Evolutionary conservation across 1,284 basidiomycete genomes (phyloP), one percentile per base, ranked within the genome.

Genomic region (Prillingera fragicola): DNA sequence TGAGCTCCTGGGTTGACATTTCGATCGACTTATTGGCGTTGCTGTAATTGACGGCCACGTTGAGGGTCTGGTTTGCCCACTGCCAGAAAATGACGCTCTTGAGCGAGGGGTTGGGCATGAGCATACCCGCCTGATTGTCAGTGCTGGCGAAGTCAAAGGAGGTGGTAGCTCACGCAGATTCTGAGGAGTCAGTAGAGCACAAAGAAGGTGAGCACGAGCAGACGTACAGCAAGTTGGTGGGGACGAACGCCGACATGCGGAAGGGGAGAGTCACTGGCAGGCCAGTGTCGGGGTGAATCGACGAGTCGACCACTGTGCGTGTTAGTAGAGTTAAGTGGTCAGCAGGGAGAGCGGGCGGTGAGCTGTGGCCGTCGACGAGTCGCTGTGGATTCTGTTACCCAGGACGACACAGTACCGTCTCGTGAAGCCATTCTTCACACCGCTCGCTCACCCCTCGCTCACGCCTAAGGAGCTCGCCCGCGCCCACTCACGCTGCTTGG

Each of bases 11-110:
- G 38, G 68, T 70, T 15, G 68, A 67, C 70, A 75, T 72, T 29
- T 70, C 63, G 41, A 74, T 74, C 7, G 65, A 65, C 54, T 75
- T 74, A 62, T 75, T 75, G 26, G 74, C 74, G 50, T 76, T 76
- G 37, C 61, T 61, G 56, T 69, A 72, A 52, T 73, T 70, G 34
- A 69, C 62, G 51, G 60, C 24, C 9, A 72, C 71, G 56, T 75
- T 77, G 19, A 77, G 60, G 1, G 69, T 71, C 59, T 78, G 77
- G 52, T 78, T 78, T 6, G 71, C 68, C 73, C 73, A 77, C 56
- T 78, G 77, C 76, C 75, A 77, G 57, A 76, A 75, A 43, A 77
- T 71, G 52, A 73, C 63, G 17, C 60, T 63, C 7, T 55, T 52
- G 39, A 71, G 61, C 14, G 57, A 61, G 17, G 72, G 64, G 48